phyloP scores from a whole-genome alignment of 345 rosid genomes.

The Hevea brasiliensis region DNA sequence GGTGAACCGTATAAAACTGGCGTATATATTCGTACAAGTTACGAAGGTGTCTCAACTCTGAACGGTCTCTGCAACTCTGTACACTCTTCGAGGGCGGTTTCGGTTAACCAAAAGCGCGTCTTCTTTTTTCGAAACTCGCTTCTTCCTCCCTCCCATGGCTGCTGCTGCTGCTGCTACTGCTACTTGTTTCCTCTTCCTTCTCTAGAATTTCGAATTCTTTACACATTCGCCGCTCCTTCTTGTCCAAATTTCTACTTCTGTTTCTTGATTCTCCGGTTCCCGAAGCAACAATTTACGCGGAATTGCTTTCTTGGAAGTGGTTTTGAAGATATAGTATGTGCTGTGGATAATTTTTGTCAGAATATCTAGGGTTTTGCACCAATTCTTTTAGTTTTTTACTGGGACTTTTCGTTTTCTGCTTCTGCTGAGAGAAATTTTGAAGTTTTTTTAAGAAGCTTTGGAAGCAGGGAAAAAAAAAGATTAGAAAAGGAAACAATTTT shows the following conservation, averaged over 20 bases:
- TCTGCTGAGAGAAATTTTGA: neutral
- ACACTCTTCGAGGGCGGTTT: neutral
- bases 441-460: too few species aligned
- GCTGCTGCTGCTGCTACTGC: too few species aligned
- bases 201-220: neutral
- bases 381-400: neutral
- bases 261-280: neutral
- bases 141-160: neutral
- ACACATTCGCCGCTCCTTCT: too few species aligned
- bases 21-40: slow-evolving; percentile 11
- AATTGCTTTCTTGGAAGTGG: neutral
- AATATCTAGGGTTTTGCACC: slow-evolving; percentile 3
- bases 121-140: neutral
- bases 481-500: neutral
- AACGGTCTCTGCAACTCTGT: neutral
- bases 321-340: neutral
- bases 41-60: neutral
- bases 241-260: neutral
- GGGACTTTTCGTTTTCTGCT: neutral
- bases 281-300: neutral
- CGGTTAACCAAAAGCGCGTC: neutral
- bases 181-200: neutral
- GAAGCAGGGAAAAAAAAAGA: too few species aligned
- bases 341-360: neutral
- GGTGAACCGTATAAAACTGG: neutral